Conservation (phyloP, 495 filamentous ascomycete species). For the Astrothelium macrocarpum region DNA sequence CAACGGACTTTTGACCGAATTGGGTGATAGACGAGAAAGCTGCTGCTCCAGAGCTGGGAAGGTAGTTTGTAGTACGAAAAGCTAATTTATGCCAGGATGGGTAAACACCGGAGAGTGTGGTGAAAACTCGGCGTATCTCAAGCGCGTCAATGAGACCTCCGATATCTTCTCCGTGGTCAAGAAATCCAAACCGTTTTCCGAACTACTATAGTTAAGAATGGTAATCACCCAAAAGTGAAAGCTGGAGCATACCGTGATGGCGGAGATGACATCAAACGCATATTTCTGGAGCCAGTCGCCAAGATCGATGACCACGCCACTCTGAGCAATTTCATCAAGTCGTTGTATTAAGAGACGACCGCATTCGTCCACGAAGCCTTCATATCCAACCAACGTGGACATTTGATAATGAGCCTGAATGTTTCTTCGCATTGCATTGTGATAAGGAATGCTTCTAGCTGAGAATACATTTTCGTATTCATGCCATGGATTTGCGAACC, state of each 20-base stretch:
- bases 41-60: not conserved
- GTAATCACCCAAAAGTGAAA: not conserved
- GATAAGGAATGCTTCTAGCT: slow-evolving; percentile 35
- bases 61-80: not conserved
- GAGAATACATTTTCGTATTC: slow-evolving; percentile 30
- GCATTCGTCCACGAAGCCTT: slow-evolving; percentile 45
- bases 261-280: slow-evolving; percentile 20
- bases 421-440: slow-evolving; percentile 27
- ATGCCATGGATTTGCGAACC: not conserved
- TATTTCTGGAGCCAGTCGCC: slow-evolving; percentile 29
- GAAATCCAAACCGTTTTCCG: slow-evolving; percentile 19
- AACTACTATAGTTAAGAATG: not conserved
- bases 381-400: slow-evolving; percentile 45
- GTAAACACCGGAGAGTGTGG: not conserved
- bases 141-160: not conserved
- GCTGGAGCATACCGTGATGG: slow-evolving; percentile 9
- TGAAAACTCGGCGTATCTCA: not conserved
- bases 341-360: slow-evolving; percentile 38
- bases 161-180: slow-evolving; percentile 22
- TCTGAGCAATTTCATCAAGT: slow-evolving; percentile 36
- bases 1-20: not conserved
- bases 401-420: slow-evolving; percentile 44
- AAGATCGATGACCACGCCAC: slow-evolving; percentile 34
- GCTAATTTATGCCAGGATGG: not conserved
- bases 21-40: not conserved